A percentile compares a stretch with the other conserved stretches of the same genome.
Evolutionary conservation across 768 basidiomycete genomes (phyloP).

Genomic region (Amanita jacksonii): DNA sequence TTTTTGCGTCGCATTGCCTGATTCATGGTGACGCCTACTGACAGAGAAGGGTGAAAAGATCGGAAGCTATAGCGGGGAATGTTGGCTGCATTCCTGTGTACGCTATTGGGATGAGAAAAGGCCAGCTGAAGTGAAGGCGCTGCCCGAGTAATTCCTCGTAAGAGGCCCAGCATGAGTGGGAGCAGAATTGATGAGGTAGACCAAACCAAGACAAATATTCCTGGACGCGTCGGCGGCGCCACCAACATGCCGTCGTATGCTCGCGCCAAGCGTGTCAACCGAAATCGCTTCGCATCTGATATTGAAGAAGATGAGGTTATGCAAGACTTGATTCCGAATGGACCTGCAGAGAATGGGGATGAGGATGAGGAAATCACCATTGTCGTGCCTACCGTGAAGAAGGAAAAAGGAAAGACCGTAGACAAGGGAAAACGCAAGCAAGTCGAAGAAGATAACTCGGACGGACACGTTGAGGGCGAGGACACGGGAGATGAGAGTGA

Average conservation of each 20-base stretch:
- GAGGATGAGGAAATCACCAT: conserved; percentile 37
- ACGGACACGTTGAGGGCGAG: conserved; percentile 16
- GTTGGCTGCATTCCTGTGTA: conserved; percentile 2
- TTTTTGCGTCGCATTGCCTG: conserved; percentile 79
- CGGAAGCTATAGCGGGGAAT: conserved; percentile 24
- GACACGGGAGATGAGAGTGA: conserved; percentile 24
- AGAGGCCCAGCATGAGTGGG: conserved; percentile 28
- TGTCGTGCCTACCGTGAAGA: conserved; percentile 21
- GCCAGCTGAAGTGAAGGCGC: conserved; percentile 15
- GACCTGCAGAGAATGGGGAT: conserved; percentile 6
- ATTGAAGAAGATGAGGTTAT: conserved; percentile 46
- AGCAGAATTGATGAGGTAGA: conserved; percentile 7
- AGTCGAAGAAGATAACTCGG: conserved; percentile 13
- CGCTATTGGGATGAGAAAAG: conserved; percentile 7
- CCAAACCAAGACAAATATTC: conserved; percentile 23
- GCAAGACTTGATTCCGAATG: conserved; percentile 14
- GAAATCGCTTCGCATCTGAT: conserved; percentile 44
- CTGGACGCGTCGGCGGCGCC: conserved; percentile 28
- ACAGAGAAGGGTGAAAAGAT: conserved; percentile 54
- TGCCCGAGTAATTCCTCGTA: conserved; percentile 24
- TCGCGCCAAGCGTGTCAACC: conserved; percentile 28
- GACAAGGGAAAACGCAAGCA: conserved; percentile 24
- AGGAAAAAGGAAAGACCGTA: conserved; percentile 20
- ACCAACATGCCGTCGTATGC: no score
- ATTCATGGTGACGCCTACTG: conserved; percentile 65